Evolutionary conservation across 1,284 basidiomycete species (phyloP), one percentile per base, ranked within the genome.

Genomic region (Trichosporon ovoides): DNA sequence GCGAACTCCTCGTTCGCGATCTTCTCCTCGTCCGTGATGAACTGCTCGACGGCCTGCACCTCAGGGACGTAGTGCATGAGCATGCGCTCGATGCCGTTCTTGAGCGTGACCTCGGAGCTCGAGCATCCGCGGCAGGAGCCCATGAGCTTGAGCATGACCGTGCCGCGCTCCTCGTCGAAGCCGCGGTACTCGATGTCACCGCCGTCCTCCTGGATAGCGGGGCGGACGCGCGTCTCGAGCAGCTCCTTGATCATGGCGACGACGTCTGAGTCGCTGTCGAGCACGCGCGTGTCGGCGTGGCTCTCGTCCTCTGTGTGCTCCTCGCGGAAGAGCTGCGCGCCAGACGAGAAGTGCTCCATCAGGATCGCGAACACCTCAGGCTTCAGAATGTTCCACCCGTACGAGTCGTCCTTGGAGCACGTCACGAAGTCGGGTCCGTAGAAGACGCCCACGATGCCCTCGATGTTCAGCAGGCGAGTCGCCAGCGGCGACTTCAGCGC

Each of bases 181-280:
- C 81, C 81, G 52, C 75, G 74, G 66, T 80, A 82, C 68, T 82
- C 81, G 58, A 82, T 79, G 70, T 82, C 81, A 13, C 79, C 80
- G 37, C 79, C 79, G 61, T 81, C 80, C 64, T 80, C 79, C 87
- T 94, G 92, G 66, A 98, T 98, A 1, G 94, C 91, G 1, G 96
- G 95, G 53, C 96, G 80, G 14, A 98, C 92, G 7, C 95, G 81
- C 0, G 95, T 98, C 74, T 98, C 95, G 57, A 98, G 80, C 52
- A 98, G 75, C 78, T 98, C 95, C 78, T 98, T 98, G 72, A 98
- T 94, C 95, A 98, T 98, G 13, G 91, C 96, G 3, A 98, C 91
- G 1, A 91, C 89, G 75, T 98, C 95, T n/a, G 88, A 88, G 74
- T 98, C 95, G 1, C 89, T 91, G 68, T 98, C 95, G 37, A 98